phyloP scores from a whole-genome alignment of 495 filamentous ascomycete genomes.

The Echria macrotheca region DNA sequence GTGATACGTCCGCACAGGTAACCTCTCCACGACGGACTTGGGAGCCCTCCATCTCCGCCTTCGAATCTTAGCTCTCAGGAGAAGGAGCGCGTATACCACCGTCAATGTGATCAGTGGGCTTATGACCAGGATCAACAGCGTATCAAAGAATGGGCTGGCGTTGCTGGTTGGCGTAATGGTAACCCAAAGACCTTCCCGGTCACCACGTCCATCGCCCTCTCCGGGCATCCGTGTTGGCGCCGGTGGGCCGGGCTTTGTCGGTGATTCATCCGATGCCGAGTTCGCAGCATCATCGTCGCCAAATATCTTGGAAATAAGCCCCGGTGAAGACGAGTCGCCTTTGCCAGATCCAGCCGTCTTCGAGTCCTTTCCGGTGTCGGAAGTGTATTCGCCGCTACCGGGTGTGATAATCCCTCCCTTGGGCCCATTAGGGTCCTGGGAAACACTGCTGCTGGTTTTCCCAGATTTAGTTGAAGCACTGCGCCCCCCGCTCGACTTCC shows the following conservation, averaged over 20 bases:
- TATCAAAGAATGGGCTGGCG: slow-evolving; percentile 94
- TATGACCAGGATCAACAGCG: slow-evolving; percentile 84
- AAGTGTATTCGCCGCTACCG: slow-evolving; percentile 67
- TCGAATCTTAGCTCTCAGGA: slow-evolving; percentile 83
- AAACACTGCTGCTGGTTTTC: slow-evolving; percentile 6
- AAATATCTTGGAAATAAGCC: slow-evolving; percentile 41
- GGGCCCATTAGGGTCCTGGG: slow-evolving; percentile 34
- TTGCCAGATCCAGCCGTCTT: slow-evolving; percentile 22
- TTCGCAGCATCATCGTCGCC: slow-evolving; percentile 39
- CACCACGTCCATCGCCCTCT: slow-evolving; percentile 28
- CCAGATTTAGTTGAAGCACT: slow-evolving; percentile 19
- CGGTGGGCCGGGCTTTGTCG: background rate
- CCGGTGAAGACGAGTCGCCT: slow-evolving; percentile 15
- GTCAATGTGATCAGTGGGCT: slow-evolving; percentile 89
- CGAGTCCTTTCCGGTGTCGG: slow-evolving; percentile 22
- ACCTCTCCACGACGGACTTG: slow-evolving; percentile 87
- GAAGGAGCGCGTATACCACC: slow-evolving; percentile 83
- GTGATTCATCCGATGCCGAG: slow-evolving; percentile 16
- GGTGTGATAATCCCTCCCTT: slow-evolving; percentile 70
- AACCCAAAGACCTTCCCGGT: slow-evolving; percentile 87
- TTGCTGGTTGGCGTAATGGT: slow-evolving; percentile 87
- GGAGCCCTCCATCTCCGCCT: slow-evolving; percentile 91
- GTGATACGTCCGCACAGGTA: slow-evolving; percentile 94
- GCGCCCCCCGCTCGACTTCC: slow-evolving; percentile 10
- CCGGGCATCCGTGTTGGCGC: slow-evolving; percentile 10